phyloP scores from a whole-genome alignment of 805 yeast species.

The Ogataea trehaloabstinens region DNA sequence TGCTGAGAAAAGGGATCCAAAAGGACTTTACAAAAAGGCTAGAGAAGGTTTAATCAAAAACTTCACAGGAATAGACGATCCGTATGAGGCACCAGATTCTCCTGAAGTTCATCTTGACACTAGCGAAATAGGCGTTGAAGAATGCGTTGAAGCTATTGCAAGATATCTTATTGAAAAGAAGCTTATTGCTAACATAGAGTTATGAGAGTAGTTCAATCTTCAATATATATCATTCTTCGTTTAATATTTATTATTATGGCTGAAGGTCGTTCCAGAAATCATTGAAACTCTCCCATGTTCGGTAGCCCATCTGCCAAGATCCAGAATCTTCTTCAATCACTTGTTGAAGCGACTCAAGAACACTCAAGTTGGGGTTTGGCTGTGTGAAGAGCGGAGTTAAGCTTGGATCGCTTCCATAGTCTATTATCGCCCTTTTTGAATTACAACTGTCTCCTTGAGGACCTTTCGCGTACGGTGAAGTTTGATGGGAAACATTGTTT shows the following conservation, averaged over 20 bases:
- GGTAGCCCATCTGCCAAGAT: constrained; percentile 23
- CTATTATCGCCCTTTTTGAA: not conserved
- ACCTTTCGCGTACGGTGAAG: not conserved
- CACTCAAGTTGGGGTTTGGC: constrained; percentile 1
- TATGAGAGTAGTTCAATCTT: not conserved
- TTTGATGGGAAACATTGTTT: not conserved
- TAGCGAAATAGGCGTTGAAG: constrained; percentile 69
- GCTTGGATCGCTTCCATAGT: constrained; percentile 1
- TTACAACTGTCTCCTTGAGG: not conserved
- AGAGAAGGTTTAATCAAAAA: constrained; percentile 92
- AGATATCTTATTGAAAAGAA: constrained; percentile 60
- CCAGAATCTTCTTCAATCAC: constrained; percentile 20
- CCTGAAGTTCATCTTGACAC: constrained; percentile 85
- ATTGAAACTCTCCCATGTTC: constrained; percentile 21
- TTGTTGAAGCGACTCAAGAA: constrained; percentile 19
- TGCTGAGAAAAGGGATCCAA: constrained; percentile 97
- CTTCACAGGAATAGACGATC: constrained; percentile 94
- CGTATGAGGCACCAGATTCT: constrained; percentile 85
- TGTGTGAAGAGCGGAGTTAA: not conserved
- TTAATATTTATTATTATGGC: not conserved
- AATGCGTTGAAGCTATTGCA: constrained; percentile 70
- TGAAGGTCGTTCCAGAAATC: constrained; percentile 25
- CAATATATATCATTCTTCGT: not conserved
- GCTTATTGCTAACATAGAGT: constrained; percentile 6
- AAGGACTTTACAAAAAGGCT: constrained; percentile 95